Base-by-base conservation (phyloP, 2,329 filamentous ascomycete genomes). In the Sphaerostilbella broomeana region DNA sequence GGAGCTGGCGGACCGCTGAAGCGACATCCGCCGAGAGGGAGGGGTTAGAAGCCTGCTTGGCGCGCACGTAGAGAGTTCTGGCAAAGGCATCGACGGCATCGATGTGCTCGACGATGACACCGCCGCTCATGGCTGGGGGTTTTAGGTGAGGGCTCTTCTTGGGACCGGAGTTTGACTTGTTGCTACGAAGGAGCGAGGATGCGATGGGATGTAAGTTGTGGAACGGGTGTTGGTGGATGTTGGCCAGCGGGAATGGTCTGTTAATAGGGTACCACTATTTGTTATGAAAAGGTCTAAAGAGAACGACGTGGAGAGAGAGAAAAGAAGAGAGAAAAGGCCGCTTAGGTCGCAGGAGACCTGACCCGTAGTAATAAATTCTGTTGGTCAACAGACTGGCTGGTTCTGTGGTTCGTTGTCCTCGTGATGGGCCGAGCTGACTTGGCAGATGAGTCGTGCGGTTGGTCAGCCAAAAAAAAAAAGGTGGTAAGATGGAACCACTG, bases 11-110 rank as follows among this genome's bases (percentile, higher is more conserved):
- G 26, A 80, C 67, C 24, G 69, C 67, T 11, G 59, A 53, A 11
- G 72, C 65, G 32, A 75, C 63, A 30, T 71, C 65, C 39, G 63
- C 63, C 42, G 77, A 73, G 28, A 70, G 64, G 3, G 65, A 59
- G 12, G 69, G 65, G 3, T 69, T 65, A 18, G 65, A 61, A 12
- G 51, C 55, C 17, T 61, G 52, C 46, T 70, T 70, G 36, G 70
- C 68, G 43, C 73, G 72, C 37, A 72, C 65, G 52, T 74, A 77
- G 12, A 80, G 64, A 34, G 67, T 66, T 32, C 70, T 69, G 32
- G 75, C 73, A 50, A 73, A 72, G 42, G 67, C 67, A 55, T 76
- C 73, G 51, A 76, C 65, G 34, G 65, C 65, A 54, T 77, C 72
- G 57, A 80, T 72, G 49, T 69, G 65, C 41, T 65, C 59, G 42